A percentile compares a stretch with the other conserved stretches of the same genome.
These are phyloP conservation scores for Postia placenta DNA, from an alignment of 768 basidiomycete genomes.

Conservation along the genomic window DNA sequence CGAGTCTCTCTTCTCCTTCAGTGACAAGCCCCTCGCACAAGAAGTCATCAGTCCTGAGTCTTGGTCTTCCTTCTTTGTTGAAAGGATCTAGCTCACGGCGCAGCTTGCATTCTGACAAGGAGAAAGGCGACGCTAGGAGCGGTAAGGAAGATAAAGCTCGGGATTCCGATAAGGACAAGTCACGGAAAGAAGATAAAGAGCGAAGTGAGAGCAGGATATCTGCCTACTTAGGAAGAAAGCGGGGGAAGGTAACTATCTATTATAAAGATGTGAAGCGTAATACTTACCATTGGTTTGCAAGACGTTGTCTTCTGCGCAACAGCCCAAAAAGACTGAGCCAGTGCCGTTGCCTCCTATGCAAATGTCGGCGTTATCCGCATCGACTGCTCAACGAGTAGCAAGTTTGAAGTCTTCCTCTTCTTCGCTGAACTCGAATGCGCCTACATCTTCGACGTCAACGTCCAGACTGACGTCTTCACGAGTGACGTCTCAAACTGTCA, in stretches of 20 bases:
- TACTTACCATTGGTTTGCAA: conserved; percentile 21
- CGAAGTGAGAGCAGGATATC: conserved; percentile 89
- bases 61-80: conserved; percentile 76
- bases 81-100: conserved; percentile 79
- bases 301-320: conserved; percentile 85
- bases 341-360: conserved; percentile 86
- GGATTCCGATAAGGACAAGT: conserved; percentile 48
- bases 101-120: conserved; percentile 63
- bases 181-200: conserved; percentile 76
- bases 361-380: conserved; percentile 74
- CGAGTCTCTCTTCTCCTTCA: conserved; percentile 44
- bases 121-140: conserved; percentile 35
- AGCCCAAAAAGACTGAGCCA: conserved; percentile 60
- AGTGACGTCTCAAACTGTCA: conserved; percentile 75
- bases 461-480: conserved; percentile 48
- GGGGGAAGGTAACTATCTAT: conserved; percentile 68
- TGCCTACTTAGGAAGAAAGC: conserved; percentile 78
- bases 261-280: background rate
- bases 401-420: conserved; percentile 57
- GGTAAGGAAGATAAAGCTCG: conserved; percentile 50
- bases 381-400: conserved; percentile 81
- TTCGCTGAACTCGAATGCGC: conserved; percentile 37
- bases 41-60: conserved; percentile 78
- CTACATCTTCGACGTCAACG: conserved; percentile 31
- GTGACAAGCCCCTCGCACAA: conserved; percentile 59